Conservation (phyloP, 176 grass and related monocot species). For the Carex pumila region DNA sequence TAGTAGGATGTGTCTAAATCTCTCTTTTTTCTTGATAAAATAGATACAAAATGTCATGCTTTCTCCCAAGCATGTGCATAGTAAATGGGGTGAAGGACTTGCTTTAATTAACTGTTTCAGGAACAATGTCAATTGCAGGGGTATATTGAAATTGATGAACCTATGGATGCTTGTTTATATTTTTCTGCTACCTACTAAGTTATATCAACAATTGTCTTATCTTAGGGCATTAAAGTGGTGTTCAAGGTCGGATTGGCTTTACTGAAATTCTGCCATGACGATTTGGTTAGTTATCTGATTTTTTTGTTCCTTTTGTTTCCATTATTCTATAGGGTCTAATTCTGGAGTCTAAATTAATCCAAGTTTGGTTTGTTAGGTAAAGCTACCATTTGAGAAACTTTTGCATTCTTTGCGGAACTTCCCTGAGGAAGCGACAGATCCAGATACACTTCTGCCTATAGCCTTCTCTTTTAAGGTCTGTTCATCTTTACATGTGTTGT, state of each 20-base stretch:
- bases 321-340: not conserved
- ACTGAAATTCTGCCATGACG: constrained; percentile 81
- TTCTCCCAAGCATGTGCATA: not conserved
- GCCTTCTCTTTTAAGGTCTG: constrained; percentile 82
- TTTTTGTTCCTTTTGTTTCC: not conserved
- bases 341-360: constrained; percentile 8
- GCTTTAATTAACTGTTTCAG: not conserved
- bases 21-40: not conserved
- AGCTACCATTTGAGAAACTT: constrained; percentile 90
- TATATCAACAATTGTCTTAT: not conserved
- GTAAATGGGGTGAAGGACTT: not conserved
- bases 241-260: constrained; percentile 91
- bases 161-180: not conserved
- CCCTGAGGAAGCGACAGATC: constrained; percentile 76
- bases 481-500: constrained; percentile 3
- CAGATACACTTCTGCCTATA: constrained; percentile 64
- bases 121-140: not conserved
- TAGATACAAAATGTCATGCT: not conserved
- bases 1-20: not conserved
- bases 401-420: constrained; percentile 79
- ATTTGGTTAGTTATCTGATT: constrained; percentile 54
- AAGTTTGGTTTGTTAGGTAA: constrained; percentile 43
- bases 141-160: not conserved
- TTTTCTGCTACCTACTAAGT: not conserved
- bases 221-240: constrained; percentile 81